Evolutionary conservation across 2,329 filamentous ascomycete species (phyloP).

Genomic region (Metarhizium guizhouense): DNA sequence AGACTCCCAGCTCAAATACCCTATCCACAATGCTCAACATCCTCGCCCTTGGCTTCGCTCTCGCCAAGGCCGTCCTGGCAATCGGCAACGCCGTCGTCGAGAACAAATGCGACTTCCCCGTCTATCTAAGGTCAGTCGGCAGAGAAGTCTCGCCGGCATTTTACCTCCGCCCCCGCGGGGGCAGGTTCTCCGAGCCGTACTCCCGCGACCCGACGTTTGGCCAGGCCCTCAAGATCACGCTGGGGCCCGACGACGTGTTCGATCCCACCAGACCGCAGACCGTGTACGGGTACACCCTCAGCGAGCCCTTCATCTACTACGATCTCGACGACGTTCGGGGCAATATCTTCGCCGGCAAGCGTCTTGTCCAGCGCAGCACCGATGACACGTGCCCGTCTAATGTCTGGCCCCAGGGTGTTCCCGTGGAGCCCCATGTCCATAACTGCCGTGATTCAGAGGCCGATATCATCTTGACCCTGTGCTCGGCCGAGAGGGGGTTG

Average conservation of each 20-base stretch:
- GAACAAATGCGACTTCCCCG: constrained; percentile 26
- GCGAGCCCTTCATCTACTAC: constrained; percentile 25
- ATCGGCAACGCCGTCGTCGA: constrained; percentile 25
- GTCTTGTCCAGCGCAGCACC: constrained; percentile 20
- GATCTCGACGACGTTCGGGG: constrained; percentile 32
- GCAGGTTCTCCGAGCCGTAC: constrained; percentile 23
- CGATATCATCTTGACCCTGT: constrained; percentile 28
- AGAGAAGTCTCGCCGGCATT: constrained; percentile 15
- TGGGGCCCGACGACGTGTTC: constrained; percentile 25
- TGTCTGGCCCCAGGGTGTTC: constrained; percentile 24
- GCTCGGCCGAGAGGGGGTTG: constrained; percentile 3
- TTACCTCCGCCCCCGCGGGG: constrained; percentile 18
- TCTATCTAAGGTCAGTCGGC: constrained; percentile 32
- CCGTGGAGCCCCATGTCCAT: constrained; percentile 29
- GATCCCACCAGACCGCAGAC: constrained; percentile 26
- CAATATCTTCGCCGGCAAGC: constrained; percentile 25
- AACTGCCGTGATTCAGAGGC: constrained; percentile 18
- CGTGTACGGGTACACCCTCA: constrained; percentile 30
- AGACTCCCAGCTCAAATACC: too few species aligned
- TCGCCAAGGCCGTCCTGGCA: constrained; percentile 6
- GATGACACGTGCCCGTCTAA: constrained; percentile 24
- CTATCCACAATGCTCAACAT: too few species aligned
- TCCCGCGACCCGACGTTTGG: constrained; percentile 27
- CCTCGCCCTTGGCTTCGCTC: constrained; percentile 5
- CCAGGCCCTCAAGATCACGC: constrained; percentile 29